Evolutionary conservation across 1,284 basidiomycete genomes (phyloP).

Genomic region (Ganoderma multipileum): DNA sequence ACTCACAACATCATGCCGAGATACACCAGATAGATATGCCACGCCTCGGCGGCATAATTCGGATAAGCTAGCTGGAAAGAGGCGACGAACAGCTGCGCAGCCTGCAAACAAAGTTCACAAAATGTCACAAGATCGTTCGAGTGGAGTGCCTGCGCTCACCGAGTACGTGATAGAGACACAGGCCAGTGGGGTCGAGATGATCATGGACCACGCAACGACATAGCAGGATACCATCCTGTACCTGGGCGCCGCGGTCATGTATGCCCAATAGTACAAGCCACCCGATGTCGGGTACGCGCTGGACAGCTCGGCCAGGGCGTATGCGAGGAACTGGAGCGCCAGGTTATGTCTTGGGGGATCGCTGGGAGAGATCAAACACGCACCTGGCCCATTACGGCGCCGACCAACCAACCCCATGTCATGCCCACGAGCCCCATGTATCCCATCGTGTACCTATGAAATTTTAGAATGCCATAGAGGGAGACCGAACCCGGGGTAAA

Average conservation of each 20-base stretch:
- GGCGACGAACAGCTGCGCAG: conserved; percentile 30
- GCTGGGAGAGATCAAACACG: neutral
- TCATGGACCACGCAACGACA: conserved; percentile 31
- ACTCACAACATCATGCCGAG: conserved; percentile 30
- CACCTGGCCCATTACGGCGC: conserved; percentile 55
- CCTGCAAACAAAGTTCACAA: conserved; percentile 10
- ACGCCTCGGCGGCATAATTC: conserved; percentile 18
- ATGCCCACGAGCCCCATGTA: conserved; percentile 82
- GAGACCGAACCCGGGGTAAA: neutral
- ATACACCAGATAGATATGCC: conserved; percentile 32
- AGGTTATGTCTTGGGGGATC: conserved; percentile 43
- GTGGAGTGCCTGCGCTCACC: conserved; percentile 10
- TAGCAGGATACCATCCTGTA: conserved; percentile 72
- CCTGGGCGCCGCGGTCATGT: conserved; percentile 66
- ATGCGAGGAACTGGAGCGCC: conserved; percentile 65
- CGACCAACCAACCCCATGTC: conserved; percentile 67
- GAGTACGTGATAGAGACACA: conserved; percentile 32
- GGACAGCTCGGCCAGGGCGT: conserved; percentile 74
- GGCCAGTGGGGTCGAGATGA: conserved; percentile 29
- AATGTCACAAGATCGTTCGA: neutral
- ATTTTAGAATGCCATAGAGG: conserved; percentile 40
- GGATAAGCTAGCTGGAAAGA: conserved; percentile 25
- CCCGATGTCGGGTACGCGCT: conserved; percentile 79
- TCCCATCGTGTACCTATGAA: conserved; percentile 70
- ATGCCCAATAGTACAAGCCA: conserved; percentile 85